A percentile compares a stretch with the other conserved stretches of the same genome.
Evolutionary conservation across 2,329 filamentous ascomycete species (phyloP).

Genomic region (Fusarium euwallaceae): DNA sequence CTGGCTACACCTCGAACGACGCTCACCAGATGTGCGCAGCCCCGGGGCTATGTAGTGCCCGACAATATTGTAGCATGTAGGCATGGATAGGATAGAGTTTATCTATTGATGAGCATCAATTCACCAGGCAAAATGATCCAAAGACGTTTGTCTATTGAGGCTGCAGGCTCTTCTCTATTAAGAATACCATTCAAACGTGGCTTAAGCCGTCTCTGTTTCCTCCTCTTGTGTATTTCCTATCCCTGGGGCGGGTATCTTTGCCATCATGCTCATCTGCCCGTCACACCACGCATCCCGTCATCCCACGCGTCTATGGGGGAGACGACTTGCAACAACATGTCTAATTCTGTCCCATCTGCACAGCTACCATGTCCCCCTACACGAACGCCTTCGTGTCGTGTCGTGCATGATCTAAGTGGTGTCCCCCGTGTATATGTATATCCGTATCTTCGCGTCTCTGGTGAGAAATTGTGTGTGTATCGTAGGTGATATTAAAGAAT

Average conservation of each 20-base stretch:
- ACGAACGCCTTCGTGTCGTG: conserved; percentile 29
- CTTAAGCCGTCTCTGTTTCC: conserved; percentile 6
- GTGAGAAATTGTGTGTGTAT: conserved; percentile 16
- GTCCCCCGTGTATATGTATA: conserved; percentile 27
- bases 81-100: too few relatives aligned
- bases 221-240: conserved; percentile 18
- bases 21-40: neutral
- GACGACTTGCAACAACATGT: conserved; percentile 16
- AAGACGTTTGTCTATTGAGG: conserved; percentile 28
- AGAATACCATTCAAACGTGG: conserved; percentile 19
- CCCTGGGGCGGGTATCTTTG: conserved; percentile 40
- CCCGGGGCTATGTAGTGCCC: neutral
- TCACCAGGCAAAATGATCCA: conserved; percentile 2
- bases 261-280: conserved; percentile 18
- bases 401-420: conserved; percentile 29
- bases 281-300: conserved; percentile 31
- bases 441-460: conserved; percentile 18
- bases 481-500: conserved; percentile 46
- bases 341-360: conserved; percentile 18
- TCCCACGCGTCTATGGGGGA: conserved; percentile 16
- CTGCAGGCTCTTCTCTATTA: conserved; percentile 14
- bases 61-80: neutral
- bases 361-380: conserved; percentile 16
- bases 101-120: neutral
- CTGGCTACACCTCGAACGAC: neutral